Base-by-base conservation (phyloP, 2,329 filamentous ascomycete species). In the Sporothrix brasiliensis region DNA sequence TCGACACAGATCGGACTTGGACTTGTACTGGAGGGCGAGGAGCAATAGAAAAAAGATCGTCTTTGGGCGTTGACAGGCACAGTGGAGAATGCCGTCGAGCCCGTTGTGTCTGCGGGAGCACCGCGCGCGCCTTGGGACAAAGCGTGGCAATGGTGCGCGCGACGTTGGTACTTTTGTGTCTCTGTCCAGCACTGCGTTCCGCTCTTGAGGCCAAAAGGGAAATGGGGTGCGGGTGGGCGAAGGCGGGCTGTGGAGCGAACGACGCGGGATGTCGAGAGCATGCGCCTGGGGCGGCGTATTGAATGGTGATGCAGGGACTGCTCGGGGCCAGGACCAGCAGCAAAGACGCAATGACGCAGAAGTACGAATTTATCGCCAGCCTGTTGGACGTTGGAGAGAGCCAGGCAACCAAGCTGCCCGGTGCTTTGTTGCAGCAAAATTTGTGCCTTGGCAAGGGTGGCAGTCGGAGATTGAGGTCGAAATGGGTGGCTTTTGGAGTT, bases 261-360 rank as follows among this genome's bases (percentile, higher is more conserved):
- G 56, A 61, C 34, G 24, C 56, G 56, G 56, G 56, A 61, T 24
- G 56, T 44, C 19, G 34, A 44, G 56, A n/a, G 39, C 34, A 44
- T 3, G 56, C 34, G 56, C 56, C 34, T 61, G n/a, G n/a, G 10
- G 56, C 34, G 56, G 50, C 24, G 50, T 3, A 41, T 19, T 19
- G 10, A 7, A n/a, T n/a, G 56, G 19, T 39, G 56, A 61, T 61
- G 56, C 56, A 61, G 56, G 56, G 34, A 61, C 56, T 21, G 56
- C 2, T 44, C n/a, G 34, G 58, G 7, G 39, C 21, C 39, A 63
- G 7, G 10, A 61, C 4, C n/a, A 58, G 16, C 16, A 30, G 53
- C 53, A 56, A 60, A 44, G 21, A 27, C 21, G 39, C 21, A 47
- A 19, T 27, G 58, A 7, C 13, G 58, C 21, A 63, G 58, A n/a